Evolutionary conservation across 2,329 filamentous ascomycete genomes (phyloP), one percentile per base, ranked within the genome.

Genomic region (Cytospora paraplurivora): DNA sequence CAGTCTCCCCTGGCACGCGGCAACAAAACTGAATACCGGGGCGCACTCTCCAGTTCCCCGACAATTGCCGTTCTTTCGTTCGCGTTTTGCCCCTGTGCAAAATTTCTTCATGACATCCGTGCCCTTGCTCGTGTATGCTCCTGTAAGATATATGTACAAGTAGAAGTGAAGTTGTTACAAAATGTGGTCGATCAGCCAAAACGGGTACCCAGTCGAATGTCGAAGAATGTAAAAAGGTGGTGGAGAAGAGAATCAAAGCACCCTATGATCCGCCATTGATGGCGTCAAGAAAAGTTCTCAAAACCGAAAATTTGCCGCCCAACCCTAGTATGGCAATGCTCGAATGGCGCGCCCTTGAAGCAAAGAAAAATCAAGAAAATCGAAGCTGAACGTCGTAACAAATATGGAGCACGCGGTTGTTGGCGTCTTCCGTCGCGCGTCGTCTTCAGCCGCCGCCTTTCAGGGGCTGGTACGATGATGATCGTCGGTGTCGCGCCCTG

Each of bases 231-330:
- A 27, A 62, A 27, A 58, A 53, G 35, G 17, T 38, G 34, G 27
- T 21, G 53, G 44, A 21, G 47, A 64, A 57, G 38, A 47, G 50
- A 55, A 62, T 52, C 19, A 58, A 59, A 63, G 35, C 27, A 56
- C 60, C 60, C 56, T 54, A 65, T 41, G 47, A 44, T 51, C 54
- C 60, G 63, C 63, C 63, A 56, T 44, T 27, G 35, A 59, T 59
- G 63, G 56, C 63, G 58, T n/a, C 56, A 65, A 63, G 51, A 49
- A 56, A 63, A 65, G 19, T 57, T 56, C 32, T 53, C 62, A 53
- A 58, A 34, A 38, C 15, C 32, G 33, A 15, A 37, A 49, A 60
- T 35, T 21, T 54, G 50, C 21, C 53, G 38, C 57, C 37, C n/a
- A 7, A 53, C 58, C 58, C 58, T 60, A 60, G 51, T 19, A 21